These are phyloP conservation scores for Drechslerella coelobrocha DNA, from an alignment of 2,329 filamentous ascomycete genomes.

Conservation along the genomic window DNA sequence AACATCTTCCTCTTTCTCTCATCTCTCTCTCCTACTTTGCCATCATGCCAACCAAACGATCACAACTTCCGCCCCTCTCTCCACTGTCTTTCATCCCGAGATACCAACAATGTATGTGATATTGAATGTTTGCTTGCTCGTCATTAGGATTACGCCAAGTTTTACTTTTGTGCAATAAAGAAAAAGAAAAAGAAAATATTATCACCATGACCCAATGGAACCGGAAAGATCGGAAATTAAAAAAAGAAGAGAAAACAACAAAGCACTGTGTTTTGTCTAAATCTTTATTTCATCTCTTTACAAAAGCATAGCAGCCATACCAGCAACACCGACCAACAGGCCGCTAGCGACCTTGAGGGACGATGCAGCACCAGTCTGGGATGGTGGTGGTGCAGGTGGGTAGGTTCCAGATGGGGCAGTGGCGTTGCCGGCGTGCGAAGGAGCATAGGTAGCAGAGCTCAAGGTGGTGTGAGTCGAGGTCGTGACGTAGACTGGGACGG, in stretches of 20 bases:
- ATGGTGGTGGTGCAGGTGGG: conserved; percentile 24
- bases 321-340: conserved; percentile 52
- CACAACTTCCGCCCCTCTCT: too few relatives aligned
- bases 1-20: background rate
- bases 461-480: conserved; percentile 22
- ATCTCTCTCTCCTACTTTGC: background rate
- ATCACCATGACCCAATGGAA: too few relatives aligned
- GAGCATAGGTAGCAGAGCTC: conserved; percentile 14
- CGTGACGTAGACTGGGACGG: conserved; percentile 22
- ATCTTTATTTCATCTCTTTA: conserved; percentile 15
- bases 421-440: conserved; percentile 6
- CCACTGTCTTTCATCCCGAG: too few relatives aligned
- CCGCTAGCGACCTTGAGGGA: conserved; percentile 52
- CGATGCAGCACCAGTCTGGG: conserved; percentile 51
- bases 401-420: conserved; percentile 8
- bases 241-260: background rate
- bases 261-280: background rate
- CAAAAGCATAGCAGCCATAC: conserved; percentile 49
- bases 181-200: background rate
- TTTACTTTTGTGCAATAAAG: background rate
- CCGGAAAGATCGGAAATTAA: background rate
- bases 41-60: background rate
- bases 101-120: background rate
- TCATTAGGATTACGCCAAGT: background rate
- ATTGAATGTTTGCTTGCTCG: background rate